Conservation (phyloP, 2,329 filamentous ascomycete genomes). For the Nemania sp. region DNA sequence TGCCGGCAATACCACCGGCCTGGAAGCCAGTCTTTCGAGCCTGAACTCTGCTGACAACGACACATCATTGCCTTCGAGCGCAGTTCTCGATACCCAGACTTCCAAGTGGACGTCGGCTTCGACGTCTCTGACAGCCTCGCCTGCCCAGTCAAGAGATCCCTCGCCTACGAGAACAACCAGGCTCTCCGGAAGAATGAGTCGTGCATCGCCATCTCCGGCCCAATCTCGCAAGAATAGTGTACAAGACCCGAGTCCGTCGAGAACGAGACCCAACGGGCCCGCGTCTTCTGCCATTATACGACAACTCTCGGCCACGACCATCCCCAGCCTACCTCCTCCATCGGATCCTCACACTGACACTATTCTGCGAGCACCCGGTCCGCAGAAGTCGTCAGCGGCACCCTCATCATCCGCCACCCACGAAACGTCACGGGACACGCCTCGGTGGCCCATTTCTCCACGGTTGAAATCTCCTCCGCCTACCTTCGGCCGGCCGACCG, state of each 20-base stretch:
- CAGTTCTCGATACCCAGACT: slow-evolving; percentile 39
- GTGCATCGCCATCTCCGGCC: slow-evolving; percentile 42
- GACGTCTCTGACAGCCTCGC: slow-evolving; percentile 41
- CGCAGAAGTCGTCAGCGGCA: slow-evolving; percentile 59
- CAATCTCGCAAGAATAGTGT: slow-evolving; percentile 68
- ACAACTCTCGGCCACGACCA: slow-evolving; percentile 69
- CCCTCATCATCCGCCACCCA: slow-evolving; percentile 44
- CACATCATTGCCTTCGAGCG: slow-evolving; percentile 40
- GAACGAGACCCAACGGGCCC: slow-evolving; percentile 56
- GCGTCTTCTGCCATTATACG: slow-evolving; percentile 64
- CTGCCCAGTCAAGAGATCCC: slow-evolving; percentile 39
- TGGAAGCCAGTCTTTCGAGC: slow-evolving; percentile 42
- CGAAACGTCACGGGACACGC: slow-evolving; percentile 58
- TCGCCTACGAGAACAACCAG: slow-evolving; percentile 37
- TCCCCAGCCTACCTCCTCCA: slow-evolving; percentile 66
- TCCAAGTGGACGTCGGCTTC: slow-evolving; percentile 42
- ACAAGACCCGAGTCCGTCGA: slow-evolving; percentile 66
- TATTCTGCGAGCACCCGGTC: slow-evolving; percentile 62
- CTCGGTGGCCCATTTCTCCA: slow-evolving; percentile 78
- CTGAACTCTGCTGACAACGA: slow-evolving; percentile 42
- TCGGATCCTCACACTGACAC: slow-evolving; percentile 66
- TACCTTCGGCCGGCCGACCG: slow-evolving; percentile 48
- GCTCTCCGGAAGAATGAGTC: slow-evolving; percentile 33
- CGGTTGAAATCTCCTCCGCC: slow-evolving; percentile 79
- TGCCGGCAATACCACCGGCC: slow-evolving; percentile 30